These are phyloP conservation scores for Purpureocillium lavendulum DNA, from an alignment of 2,329 filamentous ascomycete genomes.

Conservation along the genomic window DNA sequence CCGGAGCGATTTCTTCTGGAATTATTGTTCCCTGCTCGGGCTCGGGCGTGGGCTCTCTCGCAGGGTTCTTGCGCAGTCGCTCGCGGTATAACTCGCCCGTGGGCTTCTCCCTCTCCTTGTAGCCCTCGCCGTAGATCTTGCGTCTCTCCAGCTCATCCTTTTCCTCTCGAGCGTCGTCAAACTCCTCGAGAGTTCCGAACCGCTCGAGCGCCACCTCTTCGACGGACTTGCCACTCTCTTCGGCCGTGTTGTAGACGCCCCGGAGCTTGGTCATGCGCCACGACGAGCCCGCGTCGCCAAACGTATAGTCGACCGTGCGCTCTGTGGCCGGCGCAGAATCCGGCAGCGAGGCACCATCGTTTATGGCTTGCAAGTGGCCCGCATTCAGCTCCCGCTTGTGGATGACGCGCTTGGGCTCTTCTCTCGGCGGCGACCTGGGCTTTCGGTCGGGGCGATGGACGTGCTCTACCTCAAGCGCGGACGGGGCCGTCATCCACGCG, in stretches of 20 bases:
- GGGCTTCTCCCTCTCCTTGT: slow-evolving; percentile 77
- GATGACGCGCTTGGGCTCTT: slow-evolving; percentile 61
- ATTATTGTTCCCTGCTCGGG: slow-evolving; percentile 49
- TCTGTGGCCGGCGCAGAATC: slow-evolving; percentile 36
- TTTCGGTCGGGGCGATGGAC: slow-evolving; percentile 48
- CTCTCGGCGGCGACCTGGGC: slow-evolving; percentile 39
- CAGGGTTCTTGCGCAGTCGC: slow-evolving; percentile 53
- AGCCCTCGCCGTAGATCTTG: slow-evolving; percentile 74
- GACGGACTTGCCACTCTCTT: slow-evolving; percentile 62
- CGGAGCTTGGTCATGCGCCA: slow-evolving; percentile 97
- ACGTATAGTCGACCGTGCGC: slow-evolving; percentile 60
- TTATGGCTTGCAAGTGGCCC: slow-evolving; percentile 47
- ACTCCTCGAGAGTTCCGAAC: slow-evolving; percentile 72
- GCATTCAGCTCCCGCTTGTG: slow-evolving; percentile 77
- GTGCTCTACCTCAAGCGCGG: slow-evolving; percentile 77
- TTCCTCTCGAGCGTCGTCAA: slow-evolving; percentile 90
- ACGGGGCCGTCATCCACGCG: slow-evolving; percentile 90
- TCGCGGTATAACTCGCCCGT: slow-evolving; percentile 80
- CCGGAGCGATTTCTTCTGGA: slow-evolving; percentile 36
- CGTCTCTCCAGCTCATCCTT: slow-evolving; percentile 82
- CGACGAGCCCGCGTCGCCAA: slow-evolving; percentile 81
- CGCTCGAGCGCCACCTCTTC: slow-evolving; percentile 79
- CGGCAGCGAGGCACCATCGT: slow-evolving; percentile 30
- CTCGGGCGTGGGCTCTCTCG: slow-evolving; percentile 17
- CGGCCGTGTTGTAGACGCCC: slow-evolving; percentile 70